Evolutionary conservation across 2,329 filamentous ascomycete species (phyloP).

Genomic region (Pseudocercospora fijiensis): DNA sequence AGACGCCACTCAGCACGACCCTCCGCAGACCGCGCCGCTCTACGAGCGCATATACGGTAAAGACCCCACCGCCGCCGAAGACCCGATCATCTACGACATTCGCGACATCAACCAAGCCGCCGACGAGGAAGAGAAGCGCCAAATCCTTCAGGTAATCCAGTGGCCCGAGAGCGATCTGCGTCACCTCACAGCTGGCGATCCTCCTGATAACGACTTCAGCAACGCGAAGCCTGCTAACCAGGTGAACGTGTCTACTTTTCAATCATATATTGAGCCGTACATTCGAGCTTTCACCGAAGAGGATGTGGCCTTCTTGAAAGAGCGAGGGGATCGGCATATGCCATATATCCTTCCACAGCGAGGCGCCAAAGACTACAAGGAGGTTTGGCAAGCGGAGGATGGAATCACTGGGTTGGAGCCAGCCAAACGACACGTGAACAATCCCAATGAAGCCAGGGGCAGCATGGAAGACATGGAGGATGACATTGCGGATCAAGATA

Average conservation of each 20-base stretch:
- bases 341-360: conserved; percentile 85
- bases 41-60: conserved; percentile 82
- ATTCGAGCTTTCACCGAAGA: conserved; percentile 89
- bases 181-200: conserved; percentile 81
- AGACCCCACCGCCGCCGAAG: conserved; percentile 84
- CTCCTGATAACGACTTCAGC: conserved; percentile 93
- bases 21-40: conserved; percentile 64
- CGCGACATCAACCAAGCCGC: conserved; percentile 70
- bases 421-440: conserved; percentile 61
- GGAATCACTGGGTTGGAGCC: conserved; percentile 72
- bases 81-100: conserved; percentile 94
- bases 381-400: conserved; percentile 94
- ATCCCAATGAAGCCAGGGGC: conserved; percentile 79
- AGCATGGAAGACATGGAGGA: conserved; percentile 85
- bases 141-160: conserved; percentile 80
- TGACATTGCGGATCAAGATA: conserved; percentile 80
- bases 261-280: conserved; percentile 87
- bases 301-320: conserved; percentile 87
- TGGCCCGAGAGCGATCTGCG: conserved; percentile 80
- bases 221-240: conserved; percentile 91
- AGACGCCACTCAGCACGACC: conserved; percentile 55
- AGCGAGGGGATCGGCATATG: conserved; percentile 74
- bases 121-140: conserved; percentile 78
- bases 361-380: conserved; percentile 80
- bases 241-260: conserved; percentile 89